These are phyloP conservation scores for Anisogramma anomala DNA, from an alignment of 2,329 filamentous ascomycete species.

Conservation along the genomic window DNA sequence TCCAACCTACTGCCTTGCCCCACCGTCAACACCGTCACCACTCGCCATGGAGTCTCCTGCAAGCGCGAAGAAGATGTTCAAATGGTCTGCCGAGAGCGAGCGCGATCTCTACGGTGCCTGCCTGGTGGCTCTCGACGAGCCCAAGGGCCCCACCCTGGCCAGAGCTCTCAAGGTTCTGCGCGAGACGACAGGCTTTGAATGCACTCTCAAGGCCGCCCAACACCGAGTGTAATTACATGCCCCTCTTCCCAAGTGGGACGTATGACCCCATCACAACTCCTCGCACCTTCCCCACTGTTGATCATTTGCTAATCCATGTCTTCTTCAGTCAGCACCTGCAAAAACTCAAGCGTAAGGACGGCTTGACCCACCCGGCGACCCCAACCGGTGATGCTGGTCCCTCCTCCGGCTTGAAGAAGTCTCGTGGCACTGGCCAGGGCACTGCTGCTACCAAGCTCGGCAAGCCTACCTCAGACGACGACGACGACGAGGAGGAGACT, in stretches of 20 bases:
- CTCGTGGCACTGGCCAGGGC: constrained; percentile 46
- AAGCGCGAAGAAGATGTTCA: constrained; percentile 16
- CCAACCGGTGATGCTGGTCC: not conserved
- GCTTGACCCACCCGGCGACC: not conserved
- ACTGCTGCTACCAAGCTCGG: constrained; percentile 69
- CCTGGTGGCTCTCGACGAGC: constrained; percentile 17
- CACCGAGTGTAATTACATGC: constrained; percentile 8
- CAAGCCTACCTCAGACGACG: constrained; percentile 60
- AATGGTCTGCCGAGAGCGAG: constrained; percentile 19
- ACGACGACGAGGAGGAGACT: constrained; percentile 24
- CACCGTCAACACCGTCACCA: not conserved
- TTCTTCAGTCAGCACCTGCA: constrained; percentile 24
- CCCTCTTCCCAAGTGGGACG: constrained; percentile 2
- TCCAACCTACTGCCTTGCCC: not conserved
- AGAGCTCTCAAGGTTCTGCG: constrained; percentile 18
- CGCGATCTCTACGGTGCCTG: constrained; percentile 21
- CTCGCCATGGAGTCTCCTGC: constrained; percentile 9
- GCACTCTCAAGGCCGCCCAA: constrained; percentile 9
- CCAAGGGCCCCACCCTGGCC: constrained; percentile 17
- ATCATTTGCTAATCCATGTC: constrained; percentile 1
- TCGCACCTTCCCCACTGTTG: not conserved
- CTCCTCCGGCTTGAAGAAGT: not conserved
- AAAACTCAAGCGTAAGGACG: constrained; percentile 24
- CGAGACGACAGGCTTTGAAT: constrained; percentile 2
- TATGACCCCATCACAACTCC: not conserved